Evolutionary conservation across 208 protist genomes (phyloP), one percentile per base, ranked within the genome.

Genomic region (Trypanosomatidae sp.): DNA sequence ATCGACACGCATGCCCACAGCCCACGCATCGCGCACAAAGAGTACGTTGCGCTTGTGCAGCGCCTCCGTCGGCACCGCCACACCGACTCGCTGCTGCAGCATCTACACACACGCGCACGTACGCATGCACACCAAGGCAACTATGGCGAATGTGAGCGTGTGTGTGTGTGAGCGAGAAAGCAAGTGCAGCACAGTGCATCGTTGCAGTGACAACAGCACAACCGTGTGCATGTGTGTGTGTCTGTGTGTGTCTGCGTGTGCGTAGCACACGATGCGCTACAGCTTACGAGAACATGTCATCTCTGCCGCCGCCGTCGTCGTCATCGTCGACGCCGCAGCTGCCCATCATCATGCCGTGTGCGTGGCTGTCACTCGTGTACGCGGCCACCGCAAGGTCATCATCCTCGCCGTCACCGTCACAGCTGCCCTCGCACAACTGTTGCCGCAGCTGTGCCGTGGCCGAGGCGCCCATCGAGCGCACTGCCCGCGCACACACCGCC

Each of bases 1-100:
- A 59, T 93, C 80, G 5, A 73, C 66, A 21, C 84, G 73, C 4
- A 88, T 48, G 2, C 84, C 84, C 7, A 68, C 66, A 18, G 46
- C 43, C 80, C 84, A 93, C 28, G 79, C 67, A 1, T 48, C 39
- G 11, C 49, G 59, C 1, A 77, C 61, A 55, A 93, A 89, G 32
- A 62, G 63, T 11, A 70, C 68, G 30, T 89, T 83, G 18, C 71
- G 73, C 41, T 68, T 51, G 30, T 58, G 33, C 19, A 92, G 60
- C 37, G 69, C 68, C 6, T 84, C 69, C 33, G 61, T 60, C 22
- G 66, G 69, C 41, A 84, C 40, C n/a, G 61, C 53, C n/a, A 60
- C n/a, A n/a, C 11, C 11, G n/a, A 35, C 11, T 35, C 30, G 11
- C 11, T 35, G 30, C 11, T 35, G 30, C n/a, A 35, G 11, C 11